Evolutionary conservation across 495 filamentous ascomycete species (phyloP).

Genomic region (Staphylotrichum tortipilum): DNA sequence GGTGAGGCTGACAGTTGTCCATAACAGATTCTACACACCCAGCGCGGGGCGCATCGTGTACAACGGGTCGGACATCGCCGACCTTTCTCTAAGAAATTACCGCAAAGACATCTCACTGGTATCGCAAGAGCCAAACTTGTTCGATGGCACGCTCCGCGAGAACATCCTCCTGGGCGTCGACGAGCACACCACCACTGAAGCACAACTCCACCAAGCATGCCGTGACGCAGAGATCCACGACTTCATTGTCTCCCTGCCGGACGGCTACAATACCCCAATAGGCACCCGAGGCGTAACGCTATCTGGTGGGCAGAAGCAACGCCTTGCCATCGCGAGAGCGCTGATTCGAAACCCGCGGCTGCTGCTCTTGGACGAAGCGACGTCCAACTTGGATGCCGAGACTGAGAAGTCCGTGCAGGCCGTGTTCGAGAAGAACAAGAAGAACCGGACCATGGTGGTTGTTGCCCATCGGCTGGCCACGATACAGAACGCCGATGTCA

Average conservation of each 20-base stretch:
- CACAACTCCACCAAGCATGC: conserved; percentile 40
- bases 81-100: conserved; percentile 44
- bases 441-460: conserved; percentile 62
- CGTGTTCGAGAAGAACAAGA: conserved; percentile 58
- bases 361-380: conserved; percentile 74
- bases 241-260: conserved; percentile 47
- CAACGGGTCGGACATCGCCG: conserved; percentile 39
- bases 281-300: conserved; percentile 58
- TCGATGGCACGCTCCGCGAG: conserved; percentile 52
- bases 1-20: too few relatives aligned
- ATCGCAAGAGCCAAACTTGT: conserved; percentile 51
- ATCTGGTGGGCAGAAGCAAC: conserved; percentile 72
- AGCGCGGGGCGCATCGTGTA: conserved; percentile 41
- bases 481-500: conserved; percentile 50
- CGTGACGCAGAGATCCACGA: conserved; percentile 51
- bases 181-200: conserved; percentile 31
- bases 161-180: conserved; percentile 50
- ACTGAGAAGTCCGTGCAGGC: conserved; percentile 64
- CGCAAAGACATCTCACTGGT: conserved; percentile 48
- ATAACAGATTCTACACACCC: conserved; percentile 46
- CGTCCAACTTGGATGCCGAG: conserved; percentile 66
- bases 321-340: conserved; percentile 66
- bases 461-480: conserved; percentile 60
- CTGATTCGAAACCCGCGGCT: conserved; percentile 65
- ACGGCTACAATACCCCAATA: conserved; percentile 53